Conservation (phyloP, 371 early-diverging fungal genomes). For the Mucor irregularis region DNA sequence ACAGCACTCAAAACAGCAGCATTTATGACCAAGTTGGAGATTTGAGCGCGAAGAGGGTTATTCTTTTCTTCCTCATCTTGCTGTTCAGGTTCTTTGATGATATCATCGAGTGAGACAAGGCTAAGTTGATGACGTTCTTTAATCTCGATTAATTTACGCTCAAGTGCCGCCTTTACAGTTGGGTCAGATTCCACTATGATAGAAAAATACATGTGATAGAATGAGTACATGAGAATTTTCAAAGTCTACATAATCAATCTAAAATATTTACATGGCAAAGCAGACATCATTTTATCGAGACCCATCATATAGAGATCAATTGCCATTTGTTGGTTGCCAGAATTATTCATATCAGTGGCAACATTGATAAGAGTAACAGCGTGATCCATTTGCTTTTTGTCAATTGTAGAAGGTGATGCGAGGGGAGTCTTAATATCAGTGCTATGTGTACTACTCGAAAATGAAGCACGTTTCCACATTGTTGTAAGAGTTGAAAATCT, state of each 20-base stretch:
- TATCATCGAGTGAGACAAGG: conserved; percentile 7
- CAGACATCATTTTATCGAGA: conserved; percentile 46
- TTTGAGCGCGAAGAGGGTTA: conserved; percentile 19
- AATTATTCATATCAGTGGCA: conserved; percentile 48
- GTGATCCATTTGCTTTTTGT: conserved; percentile 45
- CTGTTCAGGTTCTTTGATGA: conserved; percentile 5
- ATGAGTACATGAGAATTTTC: not conserved
- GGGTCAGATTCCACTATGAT: conserved; percentile 54
- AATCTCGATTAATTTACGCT: conserved; percentile 34
- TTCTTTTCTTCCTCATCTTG: conserved; percentile 5
- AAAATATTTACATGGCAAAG: conserved; percentile 49
- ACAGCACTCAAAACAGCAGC: conserved; percentile 58
- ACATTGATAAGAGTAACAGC: conserved; percentile 49
- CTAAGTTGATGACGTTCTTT: conserved; percentile 21
- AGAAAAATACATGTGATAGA: no score
- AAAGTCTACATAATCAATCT: not conserved
- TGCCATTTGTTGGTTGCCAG: conserved; percentile 42
- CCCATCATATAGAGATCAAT: conserved; percentile 57
- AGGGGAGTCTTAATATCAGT: conserved; percentile 6
- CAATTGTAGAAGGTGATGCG: conserved; percentile 17
- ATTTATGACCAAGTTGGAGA: conserved; percentile 48
- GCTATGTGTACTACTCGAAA: not conserved
- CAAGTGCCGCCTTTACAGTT: conserved; percentile 38
- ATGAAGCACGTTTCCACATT: conserved; percentile 31
- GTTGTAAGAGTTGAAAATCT: conserved; percentile 13